Evolutionary conservation across 805 yeast species (phyloP), one percentile per base, ranked within the genome.

Genomic region (Candida coquimbonensis): DNA sequence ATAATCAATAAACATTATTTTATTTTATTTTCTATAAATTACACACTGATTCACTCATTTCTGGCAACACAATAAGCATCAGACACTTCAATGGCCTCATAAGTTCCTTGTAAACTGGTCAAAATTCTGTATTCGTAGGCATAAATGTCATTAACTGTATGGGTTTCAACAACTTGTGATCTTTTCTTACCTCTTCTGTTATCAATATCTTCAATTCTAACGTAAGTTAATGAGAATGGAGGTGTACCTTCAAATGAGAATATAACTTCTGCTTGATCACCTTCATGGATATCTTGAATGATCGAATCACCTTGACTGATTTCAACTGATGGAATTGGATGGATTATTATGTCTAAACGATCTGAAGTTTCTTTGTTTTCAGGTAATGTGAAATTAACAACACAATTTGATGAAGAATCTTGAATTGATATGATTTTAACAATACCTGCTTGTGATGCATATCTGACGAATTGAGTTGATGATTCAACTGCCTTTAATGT

Each of bases 41-140:
- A 21, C 24, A 21, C 24, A 36, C 38, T 24, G 7, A 26, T 3
- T 35, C 32, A 39, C 38, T 69, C 72, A 45, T 68, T 70, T 54
- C 72, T 67, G 13, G 74, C 73, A 43, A 62, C 67, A 71, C 99
- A 93, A 64, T 69, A 84, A 9, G 86, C 83, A 66, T 93, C 99
- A 39, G 78, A 78, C n/a, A 93, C 79, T 59, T 83, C 89, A 38
- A 88, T 76, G 7, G 97, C 97, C 64, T 90, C 96, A 60, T 93
- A 93, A 4, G 87, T 83, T 39, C 99, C 99, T 62, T 90, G 96
- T 52, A 87, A 67, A 53, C 87, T 84, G 2, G 96, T 91, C 57
- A 74, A 68, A 8, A 87, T 82, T 44, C 80, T 74, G 60, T 87
- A 80, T 55, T 81, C 86, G 57, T 80, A 68, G 2, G 77, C 83